Percentiles rank a stretch among this genome's conserved stretches.
These are phyloP conservation scores for Alopecurus myosuroides DNA, from an alignment of 176 grass and related monocot species.

Conservation along the genomic window DNA sequence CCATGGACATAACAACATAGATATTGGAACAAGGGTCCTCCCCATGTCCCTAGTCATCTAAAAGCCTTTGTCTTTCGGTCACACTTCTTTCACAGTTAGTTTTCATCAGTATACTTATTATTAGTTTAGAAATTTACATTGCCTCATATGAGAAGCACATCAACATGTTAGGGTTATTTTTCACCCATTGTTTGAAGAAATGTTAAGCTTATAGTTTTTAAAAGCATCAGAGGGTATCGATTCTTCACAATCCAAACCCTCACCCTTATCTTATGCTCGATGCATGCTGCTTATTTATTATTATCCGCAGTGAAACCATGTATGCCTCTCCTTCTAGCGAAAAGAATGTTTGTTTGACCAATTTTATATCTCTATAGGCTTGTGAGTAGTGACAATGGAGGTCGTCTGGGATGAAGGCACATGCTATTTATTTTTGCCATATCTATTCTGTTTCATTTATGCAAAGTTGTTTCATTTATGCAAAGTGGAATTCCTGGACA, in stretches of 20 bases:
- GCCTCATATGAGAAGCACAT: background rate
- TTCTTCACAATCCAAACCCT: background rate
- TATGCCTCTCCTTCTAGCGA: background rate
- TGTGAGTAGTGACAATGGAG: constrained; percentile 67
- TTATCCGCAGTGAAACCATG: background rate
- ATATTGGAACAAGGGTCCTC: background rate
- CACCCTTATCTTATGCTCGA: background rate
- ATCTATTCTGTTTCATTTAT: constrained; percentile 4
- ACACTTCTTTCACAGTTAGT: background rate
- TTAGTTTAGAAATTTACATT: background rate
- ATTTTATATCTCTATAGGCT: constrained; percentile 58
- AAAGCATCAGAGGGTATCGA: background rate
- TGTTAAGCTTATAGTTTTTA: background rate
- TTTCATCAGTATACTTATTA: background rate
- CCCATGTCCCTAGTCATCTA: background rate
- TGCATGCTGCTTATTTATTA: background rate
- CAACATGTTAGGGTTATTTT: background rate
- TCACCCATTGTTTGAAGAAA: background rate
- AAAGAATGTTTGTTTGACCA: constrained; percentile 39
- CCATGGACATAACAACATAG: background rate
- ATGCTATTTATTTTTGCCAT: constrained; percentile 27
- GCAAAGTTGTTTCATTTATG: constrained; percentile 4
- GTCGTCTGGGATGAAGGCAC: constrained; percentile 47
- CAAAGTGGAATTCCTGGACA: constrained; percentile 4
- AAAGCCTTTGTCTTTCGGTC: background rate